Evolutionary conservation across 306 rosid genomes (phyloP), one percentile per base, ranked within the genome.

Genomic region (Dalbergia oliveri): DNA sequence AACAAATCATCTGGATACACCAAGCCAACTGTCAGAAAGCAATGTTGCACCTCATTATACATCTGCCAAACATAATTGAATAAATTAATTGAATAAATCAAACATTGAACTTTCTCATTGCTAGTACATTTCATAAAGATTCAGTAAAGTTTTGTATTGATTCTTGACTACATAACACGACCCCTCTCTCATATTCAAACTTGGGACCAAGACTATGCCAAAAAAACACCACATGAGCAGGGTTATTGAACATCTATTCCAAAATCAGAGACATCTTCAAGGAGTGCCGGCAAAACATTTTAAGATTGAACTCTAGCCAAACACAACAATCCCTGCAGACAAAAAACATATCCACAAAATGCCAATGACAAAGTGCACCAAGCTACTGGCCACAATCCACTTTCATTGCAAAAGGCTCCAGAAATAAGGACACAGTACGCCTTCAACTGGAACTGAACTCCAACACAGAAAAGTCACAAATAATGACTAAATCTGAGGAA

Each of bases 1-100:
- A 92, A 94, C 73, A 94, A 79, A 90, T 94, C 97, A 83, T 94
- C 97, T 16, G 97, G 93, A 80, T 94, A 94, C 80, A 92, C 91
- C 85, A 89, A 77, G 69, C 98, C 98, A 73, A 91, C 95, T 43
- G 97, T 88, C 82, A 94, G 93, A 90, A 92, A 94, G 91, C 98
- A 94, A 75, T 81, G 97, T 79, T 94, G 98, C 78, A 94, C 92
- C 85, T 94, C 97, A 85, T 94, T 94, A 83, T 94, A 94, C 62
- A 94, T 88, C 98, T 94, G 97, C 15, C 76, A 82, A 73, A 84
- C 77, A 73, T 57, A 69, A 61, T 50, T 80, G 31, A 57, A 73
- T 67, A 78, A 45, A 56, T 50, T 57, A 69, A 61, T 50, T 80
- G 31, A 57, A 73, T 67, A 78, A 45, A 56, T 50, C 54, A 74